phyloP scores from a whole-genome alignment of 345 rosid genomes.

The Salix brachista region DNA sequence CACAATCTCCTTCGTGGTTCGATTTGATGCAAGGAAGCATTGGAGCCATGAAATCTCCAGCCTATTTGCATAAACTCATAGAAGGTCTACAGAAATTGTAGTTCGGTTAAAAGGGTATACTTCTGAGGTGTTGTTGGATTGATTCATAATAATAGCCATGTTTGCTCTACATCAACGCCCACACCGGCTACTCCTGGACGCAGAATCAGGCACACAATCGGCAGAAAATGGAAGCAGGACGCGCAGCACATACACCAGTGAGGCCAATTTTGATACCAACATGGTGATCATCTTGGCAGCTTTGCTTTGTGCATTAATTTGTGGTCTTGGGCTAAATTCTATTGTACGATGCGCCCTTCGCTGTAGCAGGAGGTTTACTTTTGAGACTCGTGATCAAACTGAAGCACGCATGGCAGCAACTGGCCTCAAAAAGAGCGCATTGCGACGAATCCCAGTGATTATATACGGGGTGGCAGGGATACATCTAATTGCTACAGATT shows the following conservation, averaged over 20 bases:
- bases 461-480: slow-evolving; percentile 13
- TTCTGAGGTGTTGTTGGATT: background rate
- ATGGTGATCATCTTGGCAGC: slow-evolving; percentile 30
- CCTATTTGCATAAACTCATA: slow-evolving; percentile 12
- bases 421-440: slow-evolving; percentile 19
- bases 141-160: slow-evolving; percentile 1
- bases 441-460: slow-evolving; percentile 22
- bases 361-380: slow-evolving; percentile 22
- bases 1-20: slow-evolving; percentile 40
- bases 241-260: slow-evolving; percentile 21
- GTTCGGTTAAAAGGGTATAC: background rate
- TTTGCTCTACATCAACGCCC: slow-evolving; percentile 27
- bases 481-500: slow-evolving; percentile 10
- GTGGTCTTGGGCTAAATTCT: slow-evolving; percentile 24
- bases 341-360: slow-evolving; percentile 24
- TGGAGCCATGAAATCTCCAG: slow-evolving; percentile 12
- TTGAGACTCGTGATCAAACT: slow-evolving; percentile 13
- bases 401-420: slow-evolving; percentile 15
- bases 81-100: background rate
- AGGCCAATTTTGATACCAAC: slow-evolving; percentile 38
- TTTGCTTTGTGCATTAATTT: slow-evolving; percentile 23
- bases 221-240: slow-evolving; percentile 27
- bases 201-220: slow-evolving; percentile 18
- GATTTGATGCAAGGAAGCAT: slow-evolving; percentile 24
- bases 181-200: slow-evolving; percentile 41